phyloP scores from a whole-genome alignment of 495 filamentous ascomycete genomes.

The Stereocaulon alpinum region DNA sequence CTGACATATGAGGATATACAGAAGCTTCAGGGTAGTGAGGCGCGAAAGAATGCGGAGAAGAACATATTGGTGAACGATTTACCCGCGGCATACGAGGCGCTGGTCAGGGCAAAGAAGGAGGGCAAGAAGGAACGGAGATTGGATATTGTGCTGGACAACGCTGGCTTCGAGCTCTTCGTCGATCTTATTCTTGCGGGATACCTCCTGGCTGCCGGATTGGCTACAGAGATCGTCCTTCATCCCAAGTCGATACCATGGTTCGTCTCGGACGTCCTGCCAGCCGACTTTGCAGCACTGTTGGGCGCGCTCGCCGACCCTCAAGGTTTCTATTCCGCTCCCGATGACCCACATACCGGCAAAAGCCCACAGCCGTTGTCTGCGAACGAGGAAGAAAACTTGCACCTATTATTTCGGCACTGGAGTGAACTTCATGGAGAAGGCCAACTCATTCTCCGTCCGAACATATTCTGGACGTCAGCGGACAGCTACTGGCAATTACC shows the following conservation, averaged over 20 bases:
- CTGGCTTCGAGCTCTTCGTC: slow-evolving; percentile 93
- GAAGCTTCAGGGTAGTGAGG: slow-evolving; percentile 80
- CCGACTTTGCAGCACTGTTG: slow-evolving; percentile 72
- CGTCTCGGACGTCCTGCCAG: slow-evolving; percentile 83
- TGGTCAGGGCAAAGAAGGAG: slow-evolving; percentile 47
- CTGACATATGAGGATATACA: slow-evolving; percentile 94
- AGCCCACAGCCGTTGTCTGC: slow-evolving; percentile 50
- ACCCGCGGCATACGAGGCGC: slow-evolving; percentile 54
- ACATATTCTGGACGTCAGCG: slow-evolving; percentile 80
- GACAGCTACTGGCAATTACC: slow-evolving; percentile 84
- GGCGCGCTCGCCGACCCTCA: slow-evolving; percentile 63
- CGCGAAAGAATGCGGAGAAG: slow-evolving; percentile 70
- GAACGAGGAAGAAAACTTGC: slow-evolving; percentile 53
- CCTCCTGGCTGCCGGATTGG: slow-evolving; percentile 67
- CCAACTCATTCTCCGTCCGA: slow-evolving; percentile 66
- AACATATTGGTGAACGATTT: slow-evolving; percentile 88
- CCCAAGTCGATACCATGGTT: slow-evolving; percentile 96
- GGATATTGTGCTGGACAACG: slow-evolving; percentile 91
- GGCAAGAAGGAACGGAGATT: slow-evolving; percentile 56
- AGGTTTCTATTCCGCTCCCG: slow-evolving; percentile 62
- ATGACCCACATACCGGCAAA: slow-evolving; percentile 45
- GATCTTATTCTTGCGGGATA: slow-evolving; percentile 88
- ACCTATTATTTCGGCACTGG: slow-evolving; percentile 75
- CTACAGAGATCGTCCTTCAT: slow-evolving; percentile 79
- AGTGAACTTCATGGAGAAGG: slow-evolving; percentile 68